These are phyloP conservation scores for Yamadazyma membranifaciens DNA, from an alignment of 1,139 yeast species.

Conservation along the genomic window DNA sequence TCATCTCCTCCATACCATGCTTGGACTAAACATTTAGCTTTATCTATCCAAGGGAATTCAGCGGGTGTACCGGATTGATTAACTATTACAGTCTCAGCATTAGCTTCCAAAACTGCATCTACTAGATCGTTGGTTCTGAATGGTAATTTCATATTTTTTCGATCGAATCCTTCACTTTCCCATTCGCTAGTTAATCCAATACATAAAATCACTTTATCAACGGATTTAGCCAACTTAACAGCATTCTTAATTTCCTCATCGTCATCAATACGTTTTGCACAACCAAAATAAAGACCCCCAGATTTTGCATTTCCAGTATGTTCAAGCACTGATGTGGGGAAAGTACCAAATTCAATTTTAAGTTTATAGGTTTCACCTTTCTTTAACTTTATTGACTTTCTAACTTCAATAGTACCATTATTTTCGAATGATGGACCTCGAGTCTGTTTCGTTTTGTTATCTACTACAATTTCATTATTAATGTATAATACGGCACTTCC, in stretches of 20 bases:
- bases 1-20: constrained; percentile 38
- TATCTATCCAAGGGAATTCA: constrained; percentile 50
- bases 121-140: constrained; percentile 47
- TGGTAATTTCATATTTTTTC: constrained; percentile 36
- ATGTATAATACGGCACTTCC: constrained; percentile 54
- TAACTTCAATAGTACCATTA: constrained; percentile 47
- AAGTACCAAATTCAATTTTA: constrained; percentile 50
- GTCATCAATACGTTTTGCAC: constrained; percentile 18
- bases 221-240: constrained; percentile 23
- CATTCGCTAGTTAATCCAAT: constrained; percentile 35
- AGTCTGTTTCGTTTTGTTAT: constrained; percentile 50
- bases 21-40: constrained; percentile 49
- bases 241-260: constrained; percentile 21
- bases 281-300: constrained; percentile 30
- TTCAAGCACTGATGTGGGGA: constrained; percentile 32
- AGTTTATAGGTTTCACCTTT: constrained; percentile 41
- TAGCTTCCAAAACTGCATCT: constrained; percentile 42
- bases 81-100: constrained; percentile 51
- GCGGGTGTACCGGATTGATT: constrained; percentile 64
- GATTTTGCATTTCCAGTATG: constrained; percentile 15
- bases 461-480: constrained; percentile 50
- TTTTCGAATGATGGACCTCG: constrained; percentile 45
- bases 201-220: constrained; percentile 38
- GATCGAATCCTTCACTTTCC: constrained; percentile 33
- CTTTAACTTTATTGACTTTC: constrained; percentile 31